These are phyloP conservation scores for Diplodia intermedia DNA, from an alignment of 2,329 filamentous ascomycete genomes.

Conservation along the genomic window DNA sequence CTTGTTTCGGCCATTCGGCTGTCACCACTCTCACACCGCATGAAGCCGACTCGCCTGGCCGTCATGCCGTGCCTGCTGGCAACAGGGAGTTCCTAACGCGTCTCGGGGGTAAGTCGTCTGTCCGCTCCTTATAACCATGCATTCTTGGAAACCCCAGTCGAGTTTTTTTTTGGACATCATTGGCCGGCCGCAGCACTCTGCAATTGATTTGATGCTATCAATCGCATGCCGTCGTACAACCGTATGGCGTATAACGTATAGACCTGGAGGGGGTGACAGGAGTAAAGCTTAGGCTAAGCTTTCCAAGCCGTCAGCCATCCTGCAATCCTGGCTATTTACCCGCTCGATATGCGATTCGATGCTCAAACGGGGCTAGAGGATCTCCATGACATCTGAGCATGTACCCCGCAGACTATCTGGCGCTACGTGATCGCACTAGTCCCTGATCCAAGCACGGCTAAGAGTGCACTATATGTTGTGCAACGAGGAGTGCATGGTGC, in stretches of 20 bases:
- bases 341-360: background rate
- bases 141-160: background rate
- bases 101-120: background rate
- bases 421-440: background rate
- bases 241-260: background rate
- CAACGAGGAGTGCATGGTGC: background rate
- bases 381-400: background rate
- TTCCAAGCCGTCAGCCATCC: background rate
- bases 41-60: slow-evolving; percentile 8
- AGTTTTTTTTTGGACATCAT: background rate
- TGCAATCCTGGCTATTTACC: background rate
- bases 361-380: slow-evolving; percentile 2
- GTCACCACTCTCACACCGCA: slow-evolving; percentile 8
- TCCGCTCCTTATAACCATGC: background rate
- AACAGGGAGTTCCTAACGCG: background rate
- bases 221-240: background rate
- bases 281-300: slow-evolving; percentile 20
- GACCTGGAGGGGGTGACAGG: background rate
- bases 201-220: background rate
- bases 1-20: slow-evolving; percentile 22
- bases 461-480: background rate
- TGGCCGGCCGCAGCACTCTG: too few species aligned
- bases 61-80: background rate
- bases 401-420: background rate
- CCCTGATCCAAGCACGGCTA: background rate